Base-by-base conservation (phyloP, 2,329 filamentous ascomycete species). In the Pseudogymnoascus sp. region DNA sequence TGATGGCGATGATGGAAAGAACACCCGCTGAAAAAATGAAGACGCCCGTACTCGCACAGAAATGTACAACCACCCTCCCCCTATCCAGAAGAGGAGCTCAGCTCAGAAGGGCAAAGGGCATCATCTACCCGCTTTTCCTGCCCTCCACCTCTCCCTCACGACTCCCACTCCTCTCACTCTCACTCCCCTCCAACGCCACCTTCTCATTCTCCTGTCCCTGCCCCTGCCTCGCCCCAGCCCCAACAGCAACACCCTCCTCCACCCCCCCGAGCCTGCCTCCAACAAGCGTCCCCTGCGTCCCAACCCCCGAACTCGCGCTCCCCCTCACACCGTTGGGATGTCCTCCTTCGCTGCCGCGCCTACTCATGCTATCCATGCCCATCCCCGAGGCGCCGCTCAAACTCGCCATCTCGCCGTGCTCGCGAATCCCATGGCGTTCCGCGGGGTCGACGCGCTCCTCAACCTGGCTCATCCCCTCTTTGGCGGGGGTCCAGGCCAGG, bases 401-500 rank as follows among this genome's bases (percentile, higher is more conserved):
- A 35, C 8, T 12, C 14, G 35, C 35, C 78, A 88, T 83, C 68
- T 86, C 78, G 70, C 82, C 83, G 72, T 91, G 88, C 71, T 87
- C 82, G 63, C 79, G 78, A 66, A 90, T 89, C 63, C 88, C 89
- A 72, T 91, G 87, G 70, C 88, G 84, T 14, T 89, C 87, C 60
- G 87, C 76, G 61, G 81, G 73, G 32, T 80, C 76, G 69, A 82
- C 79, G 63, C 85, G 83, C 64, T 81, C 77, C 62, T 79, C 74
- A 58, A 80, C 78, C 62, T 67, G 68, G 63, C 67, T 65, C 25
- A 84, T 87, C 67, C 89, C 84, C 64, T 78, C 79, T 70, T 87
- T 87, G 34, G 87, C 85, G 1, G 90, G 90, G 30, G 88, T 92
- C 90, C 90, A 94, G 62, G 90, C 90, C 38, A 94, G 83, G 79